A percentile compares a stretch with the other conserved stretches of the same genome.
Conservation (phyloP, 768 basidiomycete genomes). For the Polyporus arcularius region DNA sequence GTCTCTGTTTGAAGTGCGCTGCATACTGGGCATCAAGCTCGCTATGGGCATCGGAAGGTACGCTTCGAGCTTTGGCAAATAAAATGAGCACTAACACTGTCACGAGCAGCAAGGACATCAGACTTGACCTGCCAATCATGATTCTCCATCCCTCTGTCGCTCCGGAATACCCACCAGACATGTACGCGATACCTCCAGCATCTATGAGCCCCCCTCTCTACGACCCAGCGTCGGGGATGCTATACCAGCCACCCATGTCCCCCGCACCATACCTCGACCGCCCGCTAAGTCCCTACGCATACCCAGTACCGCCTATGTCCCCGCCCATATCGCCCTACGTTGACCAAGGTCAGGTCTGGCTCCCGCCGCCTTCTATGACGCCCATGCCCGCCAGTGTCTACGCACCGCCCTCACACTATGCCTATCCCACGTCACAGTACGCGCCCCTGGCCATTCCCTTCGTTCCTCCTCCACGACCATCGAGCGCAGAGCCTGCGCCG, state of each 20-base stretch:
- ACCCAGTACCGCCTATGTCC: constrained; percentile 40
- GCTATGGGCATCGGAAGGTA: constrained; percentile 77
- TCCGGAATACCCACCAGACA: constrained; percentile 37
- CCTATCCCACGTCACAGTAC: constrained; percentile 7
- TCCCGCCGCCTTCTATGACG: constrained; percentile 33
- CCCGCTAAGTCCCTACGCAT: constrained; percentile 35
- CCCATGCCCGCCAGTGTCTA: constrained; percentile 10
- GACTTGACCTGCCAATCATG: constrained; percentile 61
- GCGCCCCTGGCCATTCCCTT: constrained; percentile 20
- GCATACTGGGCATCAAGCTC: constrained; percentile 61
- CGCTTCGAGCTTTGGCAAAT: constrained; percentile 4
- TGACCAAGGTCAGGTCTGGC: constrained; percentile 52
- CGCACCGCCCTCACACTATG: constrained; percentile 4
- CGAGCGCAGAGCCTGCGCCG: constrained; percentile 48
- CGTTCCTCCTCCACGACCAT: constrained; percentile 44
- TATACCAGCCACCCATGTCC: constrained; percentile 21
- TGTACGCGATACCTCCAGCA: constrained; percentile 28
- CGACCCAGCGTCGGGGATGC: constrained; percentile 14
- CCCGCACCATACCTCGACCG: constrained; percentile 28
- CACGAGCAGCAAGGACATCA: constrained; percentile 63
- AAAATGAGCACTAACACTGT: neutral
- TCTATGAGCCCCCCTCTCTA: constrained; percentile 8
- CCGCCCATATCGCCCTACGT: constrained; percentile 29
- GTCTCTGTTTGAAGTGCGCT: constrained; percentile 69
- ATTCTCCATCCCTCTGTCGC: constrained; percentile 66